phyloP scores from a whole-genome alignment of 2,329 filamentous ascomycete genomes.

The Helotiales sp. region DNA sequence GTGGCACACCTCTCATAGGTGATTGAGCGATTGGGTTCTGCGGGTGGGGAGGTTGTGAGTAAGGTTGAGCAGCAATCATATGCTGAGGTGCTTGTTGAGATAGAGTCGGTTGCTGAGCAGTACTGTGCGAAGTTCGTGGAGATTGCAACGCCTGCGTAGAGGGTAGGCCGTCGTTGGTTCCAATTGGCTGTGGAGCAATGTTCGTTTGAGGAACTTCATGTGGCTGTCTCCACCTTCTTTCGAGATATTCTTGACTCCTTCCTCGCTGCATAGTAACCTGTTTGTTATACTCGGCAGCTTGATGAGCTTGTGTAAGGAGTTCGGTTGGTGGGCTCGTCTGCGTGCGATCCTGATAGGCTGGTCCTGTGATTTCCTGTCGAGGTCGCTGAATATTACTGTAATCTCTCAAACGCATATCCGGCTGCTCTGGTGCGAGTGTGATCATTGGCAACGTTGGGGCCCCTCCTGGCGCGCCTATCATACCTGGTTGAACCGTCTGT shows the following conservation, averaged over 20 bases:
- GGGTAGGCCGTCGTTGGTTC: constrained; percentile 45
- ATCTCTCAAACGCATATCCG: constrained; percentile 75
- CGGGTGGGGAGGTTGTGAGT: constrained; percentile 70
- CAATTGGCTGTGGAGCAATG: constrained; percentile 33
- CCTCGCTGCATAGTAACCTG: constrained; percentile 76
- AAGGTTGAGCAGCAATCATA: constrained; percentile 54
- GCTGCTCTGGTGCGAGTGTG: constrained; percentile 75
- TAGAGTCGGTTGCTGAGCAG: constrained; percentile 53
- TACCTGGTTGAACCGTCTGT: constrained; percentile 69
- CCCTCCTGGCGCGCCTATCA: constrained; percentile 65
- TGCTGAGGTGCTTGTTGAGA: constrained; percentile 42
- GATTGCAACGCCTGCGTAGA: constrained; percentile 58
- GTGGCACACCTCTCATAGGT: constrained; percentile 68
- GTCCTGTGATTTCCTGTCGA: constrained; percentile 85
- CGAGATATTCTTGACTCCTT: constrained; percentile 76
- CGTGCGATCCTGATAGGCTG: constrained; percentile 84
- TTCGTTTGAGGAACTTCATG: constrained; percentile 71
- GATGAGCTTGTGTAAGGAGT: constrained; percentile 80
- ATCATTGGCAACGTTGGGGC: constrained; percentile 80
- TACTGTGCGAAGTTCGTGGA: constrained; percentile 55
- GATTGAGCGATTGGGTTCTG: constrained; percentile 73
- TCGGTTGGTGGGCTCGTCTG: constrained; percentile 75
- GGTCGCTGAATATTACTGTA: constrained; percentile 82
- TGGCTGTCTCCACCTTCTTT: constrained; percentile 78
- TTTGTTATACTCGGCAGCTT: constrained; percentile 90